A percentile compares a stretch with the other conserved stretches of the same genome.
Conservation (phyloP, 805 yeast genomes). For the Candida odintsovae region DNA sequence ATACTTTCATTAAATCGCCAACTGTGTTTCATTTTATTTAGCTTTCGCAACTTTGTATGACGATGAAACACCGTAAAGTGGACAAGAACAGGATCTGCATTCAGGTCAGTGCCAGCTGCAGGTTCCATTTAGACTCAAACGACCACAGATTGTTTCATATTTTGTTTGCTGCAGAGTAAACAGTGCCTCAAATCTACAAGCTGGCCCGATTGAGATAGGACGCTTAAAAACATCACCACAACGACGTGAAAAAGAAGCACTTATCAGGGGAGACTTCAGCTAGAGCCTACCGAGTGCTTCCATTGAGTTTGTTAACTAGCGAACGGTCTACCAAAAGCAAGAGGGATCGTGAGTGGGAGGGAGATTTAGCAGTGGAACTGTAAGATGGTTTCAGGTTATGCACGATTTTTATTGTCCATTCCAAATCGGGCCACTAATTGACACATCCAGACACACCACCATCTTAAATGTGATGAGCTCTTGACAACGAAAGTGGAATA, state of each 20-base stretch:
- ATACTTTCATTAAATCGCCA: neutral
- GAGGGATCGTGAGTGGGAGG: too few relatives aligned
- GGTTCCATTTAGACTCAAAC: too few relatives aligned
- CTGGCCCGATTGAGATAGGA: neutral
- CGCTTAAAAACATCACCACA: neutral
- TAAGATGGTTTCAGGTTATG: conserved; percentile 6
- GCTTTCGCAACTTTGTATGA: neutral
- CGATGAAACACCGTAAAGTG: neutral
- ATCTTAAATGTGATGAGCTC: too few relatives aligned
- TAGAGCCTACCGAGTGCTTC: neutral
- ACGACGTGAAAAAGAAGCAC: neutral
- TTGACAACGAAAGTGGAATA: too few relatives aligned
- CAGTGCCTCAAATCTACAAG: neutral
- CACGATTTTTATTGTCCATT: conserved; percentile 12
- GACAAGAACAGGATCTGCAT: too few relatives aligned
- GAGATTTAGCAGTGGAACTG: too few relatives aligned
- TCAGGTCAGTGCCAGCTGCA: too few relatives aligned
- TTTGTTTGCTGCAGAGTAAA: neutral
- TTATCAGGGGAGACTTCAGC: neutral
- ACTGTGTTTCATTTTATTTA: neutral
- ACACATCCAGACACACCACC: neutral
- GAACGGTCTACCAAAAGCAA: neutral
- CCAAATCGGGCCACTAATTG: conserved; percentile 15
- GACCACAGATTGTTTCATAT: neutral
- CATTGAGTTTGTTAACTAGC: too few relatives aligned